These are phyloP conservation scores for Boletus bicolor DNA, from an alignment of 768 basidiomycete species.

Conservation along the genomic window DNA sequence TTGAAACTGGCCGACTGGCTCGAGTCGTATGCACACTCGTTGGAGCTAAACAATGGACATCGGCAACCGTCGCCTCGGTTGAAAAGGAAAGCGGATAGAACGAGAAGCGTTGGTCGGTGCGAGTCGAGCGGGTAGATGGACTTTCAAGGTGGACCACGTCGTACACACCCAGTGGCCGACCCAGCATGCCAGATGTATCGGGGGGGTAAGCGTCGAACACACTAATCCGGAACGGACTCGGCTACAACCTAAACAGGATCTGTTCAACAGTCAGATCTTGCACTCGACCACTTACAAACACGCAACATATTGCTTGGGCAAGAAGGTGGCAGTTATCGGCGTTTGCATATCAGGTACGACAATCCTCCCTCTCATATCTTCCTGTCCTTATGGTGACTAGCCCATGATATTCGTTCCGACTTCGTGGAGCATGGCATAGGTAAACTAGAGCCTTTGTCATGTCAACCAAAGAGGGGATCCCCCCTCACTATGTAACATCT, in stretches of 20 bases:
- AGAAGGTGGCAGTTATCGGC: conserved; percentile 68
- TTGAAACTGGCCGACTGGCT: background rate
- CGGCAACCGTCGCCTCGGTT: background rate
- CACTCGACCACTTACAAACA: conserved; percentile 55
- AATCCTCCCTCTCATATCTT: conserved; percentile 15
- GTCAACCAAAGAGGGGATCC: conserved; percentile 38
- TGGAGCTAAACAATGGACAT: background rate
- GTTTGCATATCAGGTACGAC: conserved; percentile 49
- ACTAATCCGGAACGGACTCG: background rate
- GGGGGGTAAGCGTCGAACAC: conserved; percentile 32
- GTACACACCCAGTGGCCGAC: background rate
- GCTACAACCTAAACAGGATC: conserved; percentile 35
- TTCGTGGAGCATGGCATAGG: conserved; percentile 42
- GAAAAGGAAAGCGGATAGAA: background rate
- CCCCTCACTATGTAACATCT: conserved; percentile 9
- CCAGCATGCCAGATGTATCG: conserved; percentile 42
- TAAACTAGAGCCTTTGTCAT: conserved; percentile 45
- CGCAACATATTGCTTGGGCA: conserved; percentile 54
- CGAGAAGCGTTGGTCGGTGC: background rate
- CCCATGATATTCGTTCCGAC: conserved; percentile 46
- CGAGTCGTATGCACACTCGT: background rate
- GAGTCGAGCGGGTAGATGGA: background rate
- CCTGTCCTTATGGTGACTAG: conserved; percentile 13
- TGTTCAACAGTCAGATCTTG: conserved; percentile 56
- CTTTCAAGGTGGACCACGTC: background rate